Evolutionary conservation across 2,329 filamentous ascomycete genomes (phyloP).

Genomic region (Cladosporium sp.): DNA sequence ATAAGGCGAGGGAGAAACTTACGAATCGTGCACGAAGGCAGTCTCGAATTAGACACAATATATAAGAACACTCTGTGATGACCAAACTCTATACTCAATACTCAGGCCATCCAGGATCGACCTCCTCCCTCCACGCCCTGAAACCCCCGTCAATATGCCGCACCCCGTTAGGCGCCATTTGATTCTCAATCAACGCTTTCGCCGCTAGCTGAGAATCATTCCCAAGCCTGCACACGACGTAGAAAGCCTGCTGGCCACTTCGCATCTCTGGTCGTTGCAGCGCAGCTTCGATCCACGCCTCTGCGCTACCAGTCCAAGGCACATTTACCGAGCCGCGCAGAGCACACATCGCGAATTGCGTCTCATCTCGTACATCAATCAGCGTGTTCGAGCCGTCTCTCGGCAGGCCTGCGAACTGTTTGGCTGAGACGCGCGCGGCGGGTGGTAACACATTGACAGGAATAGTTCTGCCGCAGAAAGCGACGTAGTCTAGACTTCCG

Average conservation of each 20-base stretch:
- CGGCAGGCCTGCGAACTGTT: constrained; percentile 55
- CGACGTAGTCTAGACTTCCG: constrained; percentile 76
- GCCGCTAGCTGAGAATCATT: constrained; percentile 77
- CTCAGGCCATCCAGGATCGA: constrained; percentile 63
- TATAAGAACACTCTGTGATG: neutral
- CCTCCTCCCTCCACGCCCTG: constrained; percentile 68
- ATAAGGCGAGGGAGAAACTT: neutral
- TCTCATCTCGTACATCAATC: constrained; percentile 80
- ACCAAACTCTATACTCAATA: constrained; percentile 49
- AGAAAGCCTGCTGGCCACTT: constrained; percentile 22
- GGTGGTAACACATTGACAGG: constrained; percentile 60
- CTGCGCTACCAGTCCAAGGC: constrained; percentile 61
- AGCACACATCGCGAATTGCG: constrained; percentile 79
- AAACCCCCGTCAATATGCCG: constrained; percentile 74
- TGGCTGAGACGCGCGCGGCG: constrained; percentile 68
- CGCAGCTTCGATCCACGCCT: constrained; percentile 27
- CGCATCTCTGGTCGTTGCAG: neutral
- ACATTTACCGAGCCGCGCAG: constrained; percentile 76
- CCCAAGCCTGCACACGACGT: constrained; percentile 71
- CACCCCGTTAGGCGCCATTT: constrained; percentile 51
- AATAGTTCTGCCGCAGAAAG: constrained; percentile 72
- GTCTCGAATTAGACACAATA: neutral
- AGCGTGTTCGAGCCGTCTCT: constrained; percentile 50
- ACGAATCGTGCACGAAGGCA: neutral
- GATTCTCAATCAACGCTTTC: constrained; percentile 64